Base-by-base conservation (phyloP, 805 yeast species). In the Candida ficus region DNA sequence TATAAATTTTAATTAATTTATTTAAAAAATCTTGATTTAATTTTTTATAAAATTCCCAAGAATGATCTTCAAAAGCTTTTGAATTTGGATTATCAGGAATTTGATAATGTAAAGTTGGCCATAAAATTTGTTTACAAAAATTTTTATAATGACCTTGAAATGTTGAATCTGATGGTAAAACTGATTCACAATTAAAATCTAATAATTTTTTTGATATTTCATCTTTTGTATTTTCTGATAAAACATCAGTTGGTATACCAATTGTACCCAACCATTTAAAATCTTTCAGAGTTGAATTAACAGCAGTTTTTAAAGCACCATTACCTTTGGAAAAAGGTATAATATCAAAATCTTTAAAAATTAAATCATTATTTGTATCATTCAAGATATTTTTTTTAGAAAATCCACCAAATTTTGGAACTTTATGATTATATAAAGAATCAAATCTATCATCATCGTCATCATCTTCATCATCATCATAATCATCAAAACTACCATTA, bases 21-120 rank as follows among this genome's bases (percentile, higher is more conserved):
- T 89, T 85, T 0, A 98, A 97, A 54, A 90, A 74, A 33, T 75
- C 60, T 58, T 81, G 87, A 55, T 93, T 93, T 46, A 91, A 70
- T 2, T 69, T 63, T 49, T 76, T 78, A 61, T 91, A 91, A 56
- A 83, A 81, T 20, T 78, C 78, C 96, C 97, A 91, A 1, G 96
- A 87, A 58, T 89, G 95, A 49, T 87, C 96, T 61, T 91, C 96
- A 62, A 91, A 93, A 0, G 95, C 95, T 60, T 89, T 89, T 2
- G 95, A 81, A 51, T 84, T 86, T 38, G 96, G 95, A 56, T 90
- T 82, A 61, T 93, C 98, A 0, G 98, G 98, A 29, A 91, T 86
- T 61, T 91, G 96, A 58, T 93, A 93, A 40, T 79, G 86, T 47
- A 93, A 72, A 2, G 96, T 87, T 25, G 99, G 99, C 98, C 98